phyloP scores from a whole-genome alignment of 1,284 basidiomycete species.

The Singerocomus inundabilis region DNA sequence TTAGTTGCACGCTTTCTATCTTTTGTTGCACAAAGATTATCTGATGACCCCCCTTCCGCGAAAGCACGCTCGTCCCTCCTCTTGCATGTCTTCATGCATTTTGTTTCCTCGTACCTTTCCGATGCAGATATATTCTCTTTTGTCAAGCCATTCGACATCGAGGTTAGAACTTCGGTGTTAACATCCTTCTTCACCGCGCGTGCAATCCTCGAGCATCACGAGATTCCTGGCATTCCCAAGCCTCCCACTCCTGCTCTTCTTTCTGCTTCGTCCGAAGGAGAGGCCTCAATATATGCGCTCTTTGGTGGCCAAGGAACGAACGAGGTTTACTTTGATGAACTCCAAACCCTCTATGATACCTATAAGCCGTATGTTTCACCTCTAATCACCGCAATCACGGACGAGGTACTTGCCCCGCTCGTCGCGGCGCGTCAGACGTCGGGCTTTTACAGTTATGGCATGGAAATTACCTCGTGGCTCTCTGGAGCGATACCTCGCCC shows the following conservation, averaged over 20 bases:
- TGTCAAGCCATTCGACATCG: slow-evolving; percentile 71
- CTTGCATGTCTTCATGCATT: slow-evolving; percentile 70
- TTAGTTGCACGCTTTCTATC: slow-evolving; percentile 79
- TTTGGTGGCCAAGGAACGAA: slow-evolving; percentile 99
- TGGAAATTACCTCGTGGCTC: slow-evolving; percentile 87
- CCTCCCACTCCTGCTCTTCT: slow-evolving; percentile 76
- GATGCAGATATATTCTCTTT: slow-evolving; percentile 81
- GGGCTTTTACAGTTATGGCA: slow-evolving; percentile 77
- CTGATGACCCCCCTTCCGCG: slow-evolving; percentile 51
- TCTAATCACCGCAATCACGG: slow-evolving; percentile 65
- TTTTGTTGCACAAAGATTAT: slow-evolving; percentile 65
- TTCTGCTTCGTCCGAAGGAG: slow-evolving; percentile 62
- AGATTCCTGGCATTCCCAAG: slow-evolving; percentile 59
- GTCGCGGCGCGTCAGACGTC: slow-evolving; percentile 61
- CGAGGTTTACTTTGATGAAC: slow-evolving; percentile 97
- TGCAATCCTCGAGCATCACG: slow-evolving; percentile 64
- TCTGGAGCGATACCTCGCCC: slow-evolving; percentile 70
- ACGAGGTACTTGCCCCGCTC: slow-evolving; percentile 72
- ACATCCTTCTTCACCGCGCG: slow-evolving; percentile 81
- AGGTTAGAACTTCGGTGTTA: slow-evolving; percentile 76
- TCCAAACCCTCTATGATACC: slow-evolving; percentile 87
- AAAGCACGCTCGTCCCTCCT: slow-evolving; percentile 68
- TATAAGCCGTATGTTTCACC: slow-evolving; percentile 84
- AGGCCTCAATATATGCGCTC: slow-evolving; percentile 86
- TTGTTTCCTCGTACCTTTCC: slow-evolving; percentile 76